phyloP scores from a whole-genome alignment of 1,139 yeast species.

The Sugiyamaella neomexicana region DNA sequence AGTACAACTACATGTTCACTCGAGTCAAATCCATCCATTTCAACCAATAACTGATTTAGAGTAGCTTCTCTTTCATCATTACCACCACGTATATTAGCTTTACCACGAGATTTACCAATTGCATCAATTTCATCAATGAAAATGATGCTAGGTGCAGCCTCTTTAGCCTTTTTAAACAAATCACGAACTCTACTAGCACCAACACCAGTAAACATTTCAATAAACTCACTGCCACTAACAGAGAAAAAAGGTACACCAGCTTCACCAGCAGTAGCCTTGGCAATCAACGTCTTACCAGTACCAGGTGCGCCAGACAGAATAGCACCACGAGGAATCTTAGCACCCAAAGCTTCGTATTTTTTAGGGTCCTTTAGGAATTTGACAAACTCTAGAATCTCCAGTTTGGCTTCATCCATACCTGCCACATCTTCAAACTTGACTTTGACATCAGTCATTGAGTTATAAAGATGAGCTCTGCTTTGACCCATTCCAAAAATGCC shows the following conservation, averaged over 20 bases:
- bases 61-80: slow-evolving; percentile 98
- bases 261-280: slow-evolving; percentile 99
- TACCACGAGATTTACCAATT: slow-evolving; percentile 90
- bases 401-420: slow-evolving; percentile 97
- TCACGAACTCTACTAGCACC: slow-evolving; percentile 98
- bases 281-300: slow-evolving; percentile 95
- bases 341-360: slow-evolving; percentile 88
- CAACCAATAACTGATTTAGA: slow-evolving; percentile 88
- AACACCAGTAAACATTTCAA: slow-evolving; percentile 98
- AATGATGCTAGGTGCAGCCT: slow-evolving; percentile 88
- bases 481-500: slow-evolving; percentile 66
- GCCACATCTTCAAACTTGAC: slow-evolving; percentile 92
- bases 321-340: slow-evolving; percentile 97
- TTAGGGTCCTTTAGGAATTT: slow-evolving; percentile 85
- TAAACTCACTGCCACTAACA: slow-evolving; percentile 97
- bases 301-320: slow-evolving; percentile 99
- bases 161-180: slow-evolving; percentile 86
- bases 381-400: slow-evolving; percentile 96
- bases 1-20: slow-evolving; percentile 92
- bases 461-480: slow-evolving; percentile 86
- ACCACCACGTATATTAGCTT: slow-evolving; percentile 76
- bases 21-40: slow-evolving; percentile 94
- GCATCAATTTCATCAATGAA: slow-evolving; percentile 98
- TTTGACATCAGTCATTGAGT: slow-evolving; percentile 87
- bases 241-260: slow-evolving; percentile 95